Evolutionary conservation across 257 asterid species (phyloP).

Genomic region (Penstemon barbatus): DNA sequence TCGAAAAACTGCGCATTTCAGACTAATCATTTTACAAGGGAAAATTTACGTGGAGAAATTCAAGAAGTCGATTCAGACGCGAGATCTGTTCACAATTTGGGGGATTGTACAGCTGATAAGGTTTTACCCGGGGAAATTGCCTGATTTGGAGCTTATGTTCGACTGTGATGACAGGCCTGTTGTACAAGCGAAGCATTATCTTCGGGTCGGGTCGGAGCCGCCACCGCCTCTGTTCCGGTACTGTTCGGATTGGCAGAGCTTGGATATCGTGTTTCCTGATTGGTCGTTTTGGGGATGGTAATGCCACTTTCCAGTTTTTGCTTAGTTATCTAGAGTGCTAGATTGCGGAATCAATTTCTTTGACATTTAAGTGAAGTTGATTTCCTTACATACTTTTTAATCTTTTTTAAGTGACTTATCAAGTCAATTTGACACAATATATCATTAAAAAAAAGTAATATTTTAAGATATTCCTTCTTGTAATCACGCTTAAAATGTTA

Average conservation of each 20-base stretch:
- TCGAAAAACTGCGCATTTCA: slow-evolving; percentile 53
- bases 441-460: not conserved
- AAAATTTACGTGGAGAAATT: slow-evolving; percentile 57
- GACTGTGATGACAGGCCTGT: slow-evolving; percentile 64
- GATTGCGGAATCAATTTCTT: no score
- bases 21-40: slow-evolving; percentile 50
- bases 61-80: slow-evolving; percentile 59
- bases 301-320: not conserved
- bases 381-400: not conserved
- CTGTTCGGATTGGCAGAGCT: slow-evolving; percentile 67
- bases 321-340: no score
- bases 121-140: slow-evolving; percentile 60
- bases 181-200: slow-evolving; percentile 32
- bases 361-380: no score
- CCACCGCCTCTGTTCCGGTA: slow-evolving; percentile 82
- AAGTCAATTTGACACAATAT: no score
- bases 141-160: slow-evolving; percentile 73
- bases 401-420: not conserved
- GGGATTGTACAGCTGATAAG: slow-evolving; percentile 63
- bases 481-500: no score
- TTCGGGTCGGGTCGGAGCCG: slow-evolving; percentile 32
- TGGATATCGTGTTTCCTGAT: slow-evolving; percentile 94
- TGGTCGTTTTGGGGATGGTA: slow-evolving; percentile 99
- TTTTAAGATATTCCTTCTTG: no score
- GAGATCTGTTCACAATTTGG: slow-evolving; percentile 63